Conservation (phyloP, 2,329 filamentous ascomycete genomes). For the Sporothrix brunneoviolacea region DNA sequence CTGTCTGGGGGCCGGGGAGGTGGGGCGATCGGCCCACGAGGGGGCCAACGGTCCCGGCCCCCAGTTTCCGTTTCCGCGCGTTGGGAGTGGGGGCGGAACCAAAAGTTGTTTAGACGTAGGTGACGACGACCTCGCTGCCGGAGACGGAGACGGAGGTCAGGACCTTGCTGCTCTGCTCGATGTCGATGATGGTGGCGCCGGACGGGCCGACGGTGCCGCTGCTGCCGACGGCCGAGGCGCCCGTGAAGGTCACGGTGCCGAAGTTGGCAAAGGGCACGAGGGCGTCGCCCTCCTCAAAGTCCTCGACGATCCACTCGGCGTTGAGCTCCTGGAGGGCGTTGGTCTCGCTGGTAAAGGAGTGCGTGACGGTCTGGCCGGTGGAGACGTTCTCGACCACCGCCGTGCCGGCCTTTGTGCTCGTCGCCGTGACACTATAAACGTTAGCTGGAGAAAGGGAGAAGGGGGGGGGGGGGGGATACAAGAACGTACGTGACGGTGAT, state of each 20-base stretch:
- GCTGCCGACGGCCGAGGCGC: too few relatives aligned
- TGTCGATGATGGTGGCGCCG: conserved; percentile 36
- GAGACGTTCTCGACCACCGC: conserved; percentile 20
- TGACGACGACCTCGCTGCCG: too few relatives aligned
- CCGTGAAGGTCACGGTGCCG: conserved; percentile 34
- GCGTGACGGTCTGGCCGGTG: conserved; percentile 42
- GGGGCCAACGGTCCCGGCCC: too few relatives aligned
- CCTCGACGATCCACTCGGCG: conserved; percentile 29
- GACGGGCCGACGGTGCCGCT: conserved; percentile 29
- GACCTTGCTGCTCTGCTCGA: conserved; percentile 17
- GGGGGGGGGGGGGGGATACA: too few relatives aligned
- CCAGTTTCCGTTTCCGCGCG: too few relatives aligned
- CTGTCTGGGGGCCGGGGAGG: too few relatives aligned
- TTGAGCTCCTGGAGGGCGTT: conserved; percentile 23
- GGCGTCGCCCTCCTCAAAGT: conserved; percentile 21
- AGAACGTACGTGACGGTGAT: conserved; percentile 22
- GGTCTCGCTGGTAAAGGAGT: conserved; percentile 34
- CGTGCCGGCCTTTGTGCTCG: conserved; percentile 25
- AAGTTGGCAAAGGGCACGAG: conserved; percentile 25
- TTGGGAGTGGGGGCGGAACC: too few relatives aligned
- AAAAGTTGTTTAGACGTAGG: too few relatives aligned
- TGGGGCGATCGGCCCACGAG: too few relatives aligned
- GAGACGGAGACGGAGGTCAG: too few relatives aligned
- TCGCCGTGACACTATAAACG: conserved; percentile 32
- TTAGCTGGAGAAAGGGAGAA: too few relatives aligned